A percentile compares a stretch with the other conserved stretches of the same genome.
phyloP scores from a whole-genome alignment of 1,284 basidiomycete species.

The Moesziomyces sp. region DNA sequence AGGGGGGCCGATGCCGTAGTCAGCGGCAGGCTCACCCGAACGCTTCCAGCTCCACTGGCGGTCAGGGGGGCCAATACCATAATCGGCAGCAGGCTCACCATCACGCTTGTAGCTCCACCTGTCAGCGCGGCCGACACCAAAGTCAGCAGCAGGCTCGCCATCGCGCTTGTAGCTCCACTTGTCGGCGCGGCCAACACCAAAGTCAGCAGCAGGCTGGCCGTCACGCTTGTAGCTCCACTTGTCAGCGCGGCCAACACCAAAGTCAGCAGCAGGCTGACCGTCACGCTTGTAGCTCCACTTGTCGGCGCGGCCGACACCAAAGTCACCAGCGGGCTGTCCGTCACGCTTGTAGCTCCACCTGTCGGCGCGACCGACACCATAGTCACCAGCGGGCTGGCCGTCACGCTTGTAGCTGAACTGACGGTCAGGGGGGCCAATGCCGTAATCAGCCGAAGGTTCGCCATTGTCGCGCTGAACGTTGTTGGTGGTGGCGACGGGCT shows the following conservation, averaged over 20 bases:
- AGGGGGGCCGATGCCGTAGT: conserved; percentile 18
- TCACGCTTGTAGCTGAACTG: conserved; percentile 28
- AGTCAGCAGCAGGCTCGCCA: conserved; percentile 3
- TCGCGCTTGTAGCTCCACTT: conserved; percentile 15
- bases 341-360: conserved; percentile 1
- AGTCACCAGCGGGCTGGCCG: conserved; percentile 20
- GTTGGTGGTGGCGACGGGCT: conserved; percentile 12
- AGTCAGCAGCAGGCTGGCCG: conserved; percentile 12
- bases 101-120: conserved; percentile 3
- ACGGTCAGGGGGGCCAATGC: conserved; percentile 3
- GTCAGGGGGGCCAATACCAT: too few species aligned
- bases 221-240: conserved; percentile 6
- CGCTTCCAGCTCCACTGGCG: background rate
- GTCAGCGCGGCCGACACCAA: background rate
- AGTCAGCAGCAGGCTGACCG: conserved; percentile 12
- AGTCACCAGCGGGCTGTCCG: conserved; percentile 6
- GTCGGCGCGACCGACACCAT: conserved; percentile 4
- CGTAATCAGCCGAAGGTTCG: conserved; percentile 25
- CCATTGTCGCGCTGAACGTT: conserved; percentile 26
- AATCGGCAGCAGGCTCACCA: conserved; percentile 2
- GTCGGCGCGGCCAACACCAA: conserved; percentile 2
- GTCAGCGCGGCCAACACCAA: conserved; percentile 11
- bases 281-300: conserved; percentile 15
- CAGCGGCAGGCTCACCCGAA: conserved; percentile 11
- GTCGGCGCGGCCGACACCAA: conserved; percentile 2